These are phyloP conservation scores for Moniliella sp. DNA, from an alignment of 1,284 basidiomycete species.

Conservation along the genomic window DNA sequence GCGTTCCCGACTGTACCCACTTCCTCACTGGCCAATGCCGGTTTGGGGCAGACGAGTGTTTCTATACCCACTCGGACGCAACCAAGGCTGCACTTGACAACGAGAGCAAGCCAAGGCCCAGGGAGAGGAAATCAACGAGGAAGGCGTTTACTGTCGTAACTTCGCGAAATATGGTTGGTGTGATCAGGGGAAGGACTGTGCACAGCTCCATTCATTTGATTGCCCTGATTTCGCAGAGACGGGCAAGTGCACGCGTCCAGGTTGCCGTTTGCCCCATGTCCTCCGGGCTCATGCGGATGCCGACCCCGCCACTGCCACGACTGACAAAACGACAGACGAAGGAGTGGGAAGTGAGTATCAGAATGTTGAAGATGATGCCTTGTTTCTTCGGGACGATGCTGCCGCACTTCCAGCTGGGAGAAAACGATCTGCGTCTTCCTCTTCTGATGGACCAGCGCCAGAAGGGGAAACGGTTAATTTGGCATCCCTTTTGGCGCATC, in stretches of 20 bases:
- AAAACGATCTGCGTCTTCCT: not conserved
- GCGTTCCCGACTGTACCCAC: conserved; percentile 28
- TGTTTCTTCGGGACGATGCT: conserved; percentile 18
- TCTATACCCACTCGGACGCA: conserved; percentile 16
- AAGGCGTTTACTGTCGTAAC: conserved; percentile 14
- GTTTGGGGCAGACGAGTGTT: conserved; percentile 7
- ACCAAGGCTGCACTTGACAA: conserved; percentile 1
- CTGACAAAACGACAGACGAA: conserved; percentile 1
- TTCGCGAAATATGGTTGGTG: conserved; percentile 28
- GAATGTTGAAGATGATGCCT: conserved; percentile 7
- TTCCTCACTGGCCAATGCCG: conserved; percentile 4
- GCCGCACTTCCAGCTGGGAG: conserved; percentile 3
- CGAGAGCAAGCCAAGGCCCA: no score
- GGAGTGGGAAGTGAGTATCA: no score
- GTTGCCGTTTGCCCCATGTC: conserved; percentile 20
- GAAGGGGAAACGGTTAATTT: conserved; percentile 1
- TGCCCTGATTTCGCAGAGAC: conserved; percentile 23
- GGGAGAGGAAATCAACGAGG: no score
- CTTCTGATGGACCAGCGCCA: not conserved
- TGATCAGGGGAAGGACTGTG: conserved; percentile 12
- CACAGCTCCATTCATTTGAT: conserved; percentile 21
- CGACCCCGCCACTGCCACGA: conserved; percentile 1
- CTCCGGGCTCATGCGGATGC: conserved; percentile 4
- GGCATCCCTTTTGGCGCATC: not conserved
- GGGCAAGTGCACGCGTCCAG: conserved; percentile 12